Conservation (phyloP, 1,284 basidiomycete genomes). For the Tausonia pullulans region DNA sequence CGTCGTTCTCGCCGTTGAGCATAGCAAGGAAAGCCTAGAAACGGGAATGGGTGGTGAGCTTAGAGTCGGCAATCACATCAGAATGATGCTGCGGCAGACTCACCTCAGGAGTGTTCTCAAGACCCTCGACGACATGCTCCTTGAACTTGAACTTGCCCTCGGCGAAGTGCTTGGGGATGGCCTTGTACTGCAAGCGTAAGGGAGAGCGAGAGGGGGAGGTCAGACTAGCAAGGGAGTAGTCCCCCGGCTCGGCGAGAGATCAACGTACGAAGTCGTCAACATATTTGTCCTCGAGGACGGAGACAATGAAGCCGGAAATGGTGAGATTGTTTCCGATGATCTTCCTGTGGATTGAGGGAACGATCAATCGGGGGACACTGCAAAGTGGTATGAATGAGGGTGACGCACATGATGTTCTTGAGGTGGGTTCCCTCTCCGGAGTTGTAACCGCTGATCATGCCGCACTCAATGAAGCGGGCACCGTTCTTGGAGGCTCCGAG, state of each 20-base stretch:
- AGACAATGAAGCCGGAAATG: constrained; percentile 23
- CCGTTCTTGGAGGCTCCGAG: constrained; percentile 19
- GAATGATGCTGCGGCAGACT: no score
- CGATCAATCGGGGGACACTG: neutral
- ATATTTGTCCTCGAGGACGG: constrained; percentile 19
- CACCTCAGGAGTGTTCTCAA: constrained; percentile 17
- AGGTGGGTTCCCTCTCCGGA: constrained; percentile 18
- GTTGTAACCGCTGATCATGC: constrained; percentile 23
- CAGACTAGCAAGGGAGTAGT: no score
- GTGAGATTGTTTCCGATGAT: constrained; percentile 12
- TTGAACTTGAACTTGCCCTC: constrained; percentile 21
- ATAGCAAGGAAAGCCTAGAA: constrained; percentile 19
- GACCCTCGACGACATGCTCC: constrained; percentile 19
- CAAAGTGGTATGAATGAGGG: constrained; percentile 18
- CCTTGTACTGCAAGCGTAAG: constrained; percentile 6
- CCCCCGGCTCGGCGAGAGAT: no score
- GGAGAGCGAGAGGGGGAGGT: no score
- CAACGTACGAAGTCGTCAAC: constrained; percentile 15
- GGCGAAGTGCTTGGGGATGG: constrained; percentile 19
- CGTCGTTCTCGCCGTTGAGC: constrained; percentile 18
- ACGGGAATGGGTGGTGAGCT: neutral
- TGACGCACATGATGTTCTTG: constrained; percentile 20
- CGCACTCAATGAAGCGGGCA: constrained; percentile 22
- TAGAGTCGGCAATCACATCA: neutral
- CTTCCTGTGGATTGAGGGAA: neutral